Conservation (phyloP, 805 yeast species). For the Wickerhamomyces xylosicus region DNA sequence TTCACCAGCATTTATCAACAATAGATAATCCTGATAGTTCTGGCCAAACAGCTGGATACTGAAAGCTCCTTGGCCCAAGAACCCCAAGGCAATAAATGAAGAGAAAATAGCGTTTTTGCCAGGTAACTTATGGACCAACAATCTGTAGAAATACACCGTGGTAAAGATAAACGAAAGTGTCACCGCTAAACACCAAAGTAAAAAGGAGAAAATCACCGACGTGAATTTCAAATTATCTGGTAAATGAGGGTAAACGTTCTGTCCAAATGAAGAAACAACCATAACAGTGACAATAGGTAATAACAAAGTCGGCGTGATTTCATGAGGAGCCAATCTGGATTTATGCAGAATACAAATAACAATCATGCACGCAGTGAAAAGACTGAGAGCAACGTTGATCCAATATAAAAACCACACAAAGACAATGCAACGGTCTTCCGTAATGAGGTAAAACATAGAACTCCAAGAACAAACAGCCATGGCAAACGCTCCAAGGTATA, state of each 20-base stretch:
- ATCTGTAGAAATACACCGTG: slow-evolving; percentile 48
- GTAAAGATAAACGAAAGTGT: slow-evolving; percentile 45
- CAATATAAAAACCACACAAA: slow-evolving; percentile 64
- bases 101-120: slow-evolving; percentile 44
- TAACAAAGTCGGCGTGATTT: slow-evolving; percentile 47
- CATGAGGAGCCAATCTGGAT: slow-evolving; percentile 22
- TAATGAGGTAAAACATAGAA: slow-evolving; percentile 40
- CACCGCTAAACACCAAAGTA: slow-evolving; percentile 65
- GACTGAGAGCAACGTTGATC: slow-evolving; percentile 45
- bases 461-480: slow-evolving; percentile 71
- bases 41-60: slow-evolving; percentile 49
- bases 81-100: slow-evolving; percentile 73
- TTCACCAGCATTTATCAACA: slow-evolving; percentile 6
- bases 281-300: slow-evolving; percentile 76
- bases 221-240: slow-evolving; percentile 32
- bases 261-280: slow-evolving; percentile 68
- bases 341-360: slow-evolving; percentile 31
- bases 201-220: slow-evolving; percentile 40
- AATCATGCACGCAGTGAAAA: slow-evolving; percentile 52
- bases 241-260: slow-evolving; percentile 37
- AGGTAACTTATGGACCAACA: slow-evolving; percentile 51
- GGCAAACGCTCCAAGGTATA: slow-evolving; percentile 67
- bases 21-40: slow-evolving; percentile 22
- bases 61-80: slow-evolving; percentile 77
- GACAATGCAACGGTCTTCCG: slow-evolving; percentile 25